Conservation (phyloP, 2,329 filamentous ascomycete species). For the Talaromyces amestolkiae region DNA sequence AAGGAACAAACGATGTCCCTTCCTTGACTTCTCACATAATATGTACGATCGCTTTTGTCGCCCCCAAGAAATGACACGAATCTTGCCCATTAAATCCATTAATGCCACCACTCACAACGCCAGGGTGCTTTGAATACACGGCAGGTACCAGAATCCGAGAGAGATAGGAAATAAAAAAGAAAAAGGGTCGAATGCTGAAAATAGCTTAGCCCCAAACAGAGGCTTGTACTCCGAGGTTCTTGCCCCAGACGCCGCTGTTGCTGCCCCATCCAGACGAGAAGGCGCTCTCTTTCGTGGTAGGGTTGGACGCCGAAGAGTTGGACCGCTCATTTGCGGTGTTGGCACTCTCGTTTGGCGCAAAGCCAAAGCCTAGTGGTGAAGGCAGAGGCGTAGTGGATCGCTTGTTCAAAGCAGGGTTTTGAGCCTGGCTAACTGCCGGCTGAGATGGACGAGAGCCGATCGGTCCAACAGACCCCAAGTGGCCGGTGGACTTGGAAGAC, state of each 20-base stretch:
- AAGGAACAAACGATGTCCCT: constrained; percentile 23
- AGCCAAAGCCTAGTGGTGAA: constrained; percentile 79
- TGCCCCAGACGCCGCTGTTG: constrained; percentile 81
- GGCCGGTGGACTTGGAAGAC: constrained; percentile 52
- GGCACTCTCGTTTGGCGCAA: constrained; percentile 54
- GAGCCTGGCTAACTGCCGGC: constrained; percentile 45
- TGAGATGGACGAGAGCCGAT: constrained; percentile 84
- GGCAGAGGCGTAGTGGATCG: constrained; percentile 85
- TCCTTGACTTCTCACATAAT: constrained; percentile 28
- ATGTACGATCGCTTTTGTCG: constrained; percentile 34
- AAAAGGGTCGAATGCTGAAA: neutral
- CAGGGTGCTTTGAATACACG: constrained; percentile 19
- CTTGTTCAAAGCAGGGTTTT: constrained; percentile 66
- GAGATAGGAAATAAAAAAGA: constrained; percentile 21
- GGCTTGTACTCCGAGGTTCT: constrained; percentile 80
- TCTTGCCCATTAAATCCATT: constrained; percentile 16
- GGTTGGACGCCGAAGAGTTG: constrained; percentile 60
- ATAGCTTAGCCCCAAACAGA: constrained; percentile 81
- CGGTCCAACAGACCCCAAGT: constrained; percentile 71
- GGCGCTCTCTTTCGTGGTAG: constrained; percentile 44
- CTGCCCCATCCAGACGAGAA: constrained; percentile 69
- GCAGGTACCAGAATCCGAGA: constrained; percentile 10
- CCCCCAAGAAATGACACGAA: constrained; percentile 21
- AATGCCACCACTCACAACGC: constrained; percentile 21
- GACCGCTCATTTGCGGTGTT: constrained; percentile 50